Evolutionary conservation across 768 basidiomycete genomes (phyloP).

Genomic region (Pleurotus cornucopiae): DNA sequence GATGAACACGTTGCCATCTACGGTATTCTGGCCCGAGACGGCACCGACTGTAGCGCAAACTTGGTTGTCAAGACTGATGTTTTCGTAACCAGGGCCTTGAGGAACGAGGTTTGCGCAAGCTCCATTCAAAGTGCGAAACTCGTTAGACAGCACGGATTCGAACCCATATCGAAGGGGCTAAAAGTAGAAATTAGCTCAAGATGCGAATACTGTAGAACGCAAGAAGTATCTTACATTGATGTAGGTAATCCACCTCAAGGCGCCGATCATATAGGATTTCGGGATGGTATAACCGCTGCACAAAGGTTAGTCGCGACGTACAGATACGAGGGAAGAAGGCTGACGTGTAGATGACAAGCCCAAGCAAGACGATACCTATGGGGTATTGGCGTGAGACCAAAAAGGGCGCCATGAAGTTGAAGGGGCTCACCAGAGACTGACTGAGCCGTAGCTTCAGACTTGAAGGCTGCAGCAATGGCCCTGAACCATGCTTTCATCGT

Average conservation of each 20-base stretch:
- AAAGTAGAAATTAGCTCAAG: conserved; percentile 12
- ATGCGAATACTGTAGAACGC: background rate
- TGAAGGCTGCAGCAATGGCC: conserved; percentile 55
- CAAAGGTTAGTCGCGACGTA: background rate
- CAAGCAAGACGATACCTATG: conserved; percentile 37
- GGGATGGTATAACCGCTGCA: conserved; percentile 54
- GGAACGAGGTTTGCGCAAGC: conserved; percentile 57
- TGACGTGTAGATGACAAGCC: conserved; percentile 51
- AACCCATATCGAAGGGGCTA: conserved; percentile 71
- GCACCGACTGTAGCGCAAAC: conserved; percentile 74
- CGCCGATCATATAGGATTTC: conserved; percentile 60
- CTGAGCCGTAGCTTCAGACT: conserved; percentile 57
- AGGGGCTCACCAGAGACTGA: conserved; percentile 44
- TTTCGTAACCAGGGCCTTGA: conserved; percentile 57
- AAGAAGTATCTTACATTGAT: conserved; percentile 41
- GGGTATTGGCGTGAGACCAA: background rate
- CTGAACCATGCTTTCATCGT: conserved; percentile 79
- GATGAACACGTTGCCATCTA: conserved; percentile 54
- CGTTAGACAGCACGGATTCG: conserved; percentile 73
- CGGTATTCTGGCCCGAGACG: conserved; percentile 50
- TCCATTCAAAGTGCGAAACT: conserved; percentile 71
- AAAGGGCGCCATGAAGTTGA: conserved; percentile 16
- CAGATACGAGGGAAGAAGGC: conserved; percentile 19
- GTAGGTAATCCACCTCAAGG: conserved; percentile 63
- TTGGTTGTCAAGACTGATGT: conserved; percentile 56